Evolutionary conservation across 1,139 yeast species (phyloP).

Genomic region (Saccharomyces hybrid): DNA sequence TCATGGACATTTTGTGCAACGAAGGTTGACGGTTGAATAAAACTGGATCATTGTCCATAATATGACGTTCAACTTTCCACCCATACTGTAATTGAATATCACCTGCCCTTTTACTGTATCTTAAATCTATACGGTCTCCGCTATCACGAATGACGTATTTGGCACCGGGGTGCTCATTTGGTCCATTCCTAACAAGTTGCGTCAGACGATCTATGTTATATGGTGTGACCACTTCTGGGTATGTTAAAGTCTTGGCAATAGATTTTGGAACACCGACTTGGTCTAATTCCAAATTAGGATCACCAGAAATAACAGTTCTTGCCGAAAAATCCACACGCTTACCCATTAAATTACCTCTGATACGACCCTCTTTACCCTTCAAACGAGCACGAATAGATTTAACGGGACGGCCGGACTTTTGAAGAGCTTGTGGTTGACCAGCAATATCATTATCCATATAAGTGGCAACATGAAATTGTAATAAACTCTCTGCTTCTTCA

Average conservation of each 20-base stretch:
- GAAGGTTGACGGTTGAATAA: conserved; percentile 98
- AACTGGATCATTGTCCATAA: conserved; percentile 96
- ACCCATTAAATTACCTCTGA: conserved; percentile 98
- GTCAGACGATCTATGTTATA: conserved; percentile 90
- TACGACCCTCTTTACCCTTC: conserved; percentile 98
- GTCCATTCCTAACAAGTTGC: conserved; percentile 92
- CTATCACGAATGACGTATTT: conserved; percentile 96
- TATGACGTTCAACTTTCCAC: conserved; percentile 98
- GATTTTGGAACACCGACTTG: conserved; percentile 98
- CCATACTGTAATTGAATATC: conserved; percentile 97
- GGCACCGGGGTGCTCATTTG: conserved; percentile 99
- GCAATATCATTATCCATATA: conserved; percentile 99
- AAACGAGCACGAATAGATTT: conserved; percentile 97
- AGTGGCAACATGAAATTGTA: conserved; percentile 98
- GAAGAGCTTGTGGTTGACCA: conserved; percentile 99
- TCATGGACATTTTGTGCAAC: conserved; percentile 98
- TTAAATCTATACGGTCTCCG: conserved; percentile 94
- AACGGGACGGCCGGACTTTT: conserved; percentile 97
- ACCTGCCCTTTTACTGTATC: conserved; percentile 97
- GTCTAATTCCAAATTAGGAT: conserved; percentile 92
- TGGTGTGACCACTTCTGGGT: conserved; percentile 97
- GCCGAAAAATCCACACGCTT: conserved; percentile 99
- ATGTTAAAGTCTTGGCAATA: conserved; percentile 88
- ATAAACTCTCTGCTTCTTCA: conserved; percentile 88
- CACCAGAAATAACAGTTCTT: conserved; percentile 98